Conservation (phyloP, 208 protist genomes). For the Wallacemonas sp. region DNA sequence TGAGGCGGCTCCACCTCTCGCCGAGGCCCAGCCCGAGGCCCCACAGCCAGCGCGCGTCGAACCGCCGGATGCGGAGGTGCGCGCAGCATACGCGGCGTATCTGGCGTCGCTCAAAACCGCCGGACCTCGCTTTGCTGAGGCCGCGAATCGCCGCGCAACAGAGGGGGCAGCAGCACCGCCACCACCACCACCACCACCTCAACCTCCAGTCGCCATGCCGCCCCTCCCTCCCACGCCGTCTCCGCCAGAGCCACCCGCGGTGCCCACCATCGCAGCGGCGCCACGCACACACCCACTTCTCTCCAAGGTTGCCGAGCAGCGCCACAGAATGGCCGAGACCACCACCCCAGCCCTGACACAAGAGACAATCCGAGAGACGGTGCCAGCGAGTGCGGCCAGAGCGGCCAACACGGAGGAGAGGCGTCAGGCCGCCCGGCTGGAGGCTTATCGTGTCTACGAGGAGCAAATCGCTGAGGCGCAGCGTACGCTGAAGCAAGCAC, state of each 20-base stretch:
- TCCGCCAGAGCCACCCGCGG: too few relatives aligned
- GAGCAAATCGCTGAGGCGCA: constrained; percentile 7
- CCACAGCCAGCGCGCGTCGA: neutral
- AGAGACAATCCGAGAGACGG: neutral
- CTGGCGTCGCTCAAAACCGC: neutral
- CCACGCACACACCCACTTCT: neutral
- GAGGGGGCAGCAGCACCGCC: neutral
- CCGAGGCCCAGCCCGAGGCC: neutral
- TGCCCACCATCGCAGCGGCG: too few relatives aligned
- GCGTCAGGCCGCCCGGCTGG: constrained; percentile 5
- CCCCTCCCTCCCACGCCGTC: neutral
- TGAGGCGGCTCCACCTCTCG: neutral
- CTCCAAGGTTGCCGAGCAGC: neutral
- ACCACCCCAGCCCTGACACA: neutral
- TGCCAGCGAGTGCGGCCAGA: neutral
- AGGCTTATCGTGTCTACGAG: constrained; percentile 13
- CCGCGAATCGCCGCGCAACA: neutral
- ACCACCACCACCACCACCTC: neutral
- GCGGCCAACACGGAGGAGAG: neutral
- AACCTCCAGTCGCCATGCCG: neutral
- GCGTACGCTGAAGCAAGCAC: constrained; percentile 2
- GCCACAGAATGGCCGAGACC: neutral
- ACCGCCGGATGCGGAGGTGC: constrained; percentile 24
- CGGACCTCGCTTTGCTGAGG: neutral
- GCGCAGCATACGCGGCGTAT: constrained; percentile 36